Evolutionary conservation across 192 early-diverging fungal species (phyloP), one percentile per base, ranked within the genome.

Genomic region (Backusella circina): DNA sequence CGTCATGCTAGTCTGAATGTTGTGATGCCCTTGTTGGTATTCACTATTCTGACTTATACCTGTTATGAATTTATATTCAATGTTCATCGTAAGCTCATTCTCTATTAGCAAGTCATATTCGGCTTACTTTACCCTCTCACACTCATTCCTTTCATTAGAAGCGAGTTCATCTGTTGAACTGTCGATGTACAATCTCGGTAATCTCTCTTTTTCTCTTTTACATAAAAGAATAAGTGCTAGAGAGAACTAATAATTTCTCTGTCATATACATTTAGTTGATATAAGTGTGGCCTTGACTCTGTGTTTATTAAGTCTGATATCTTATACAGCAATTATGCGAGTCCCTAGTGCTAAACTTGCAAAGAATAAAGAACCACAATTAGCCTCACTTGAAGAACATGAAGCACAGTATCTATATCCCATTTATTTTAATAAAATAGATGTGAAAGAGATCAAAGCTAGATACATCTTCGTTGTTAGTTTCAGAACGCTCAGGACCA

Each of bases 31-130:
- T n/a, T 79, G 65, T 6, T 79, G 3, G 73, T 68, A 12, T 65
- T 64, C 30, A 71, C 50, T 1, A 31, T 78, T 30, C 37, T 78
- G 18, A 35, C 39, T 1, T 78, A 78, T 47, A 79, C 78, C 12
- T 79, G 73, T 51, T 79, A 75, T 39, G 26, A 61, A 12, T 75
- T 71, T 54, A 44, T 79, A 0, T 74, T 71, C 66, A 39, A 67
- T 75, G 78, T 79, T 9, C 68, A 67, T 31, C n/a, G 78, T 79
- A 75, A 71, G 73, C 39, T 16, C 33, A 30, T 33, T 2, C 3
- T 41, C 35, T 12, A 7, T 65, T 47, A 26, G 54, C 7, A 61
- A 9, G 9, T 28, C 12, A 8, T 1, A 61, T 28, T 12, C 26
- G 10, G 21, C n/a, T n/a, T 36, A 32, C 33, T 67, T 35, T 8